Percentiles rank a stretch among this genome's conserved stretches.
Conservation (phyloP, 1,284 basidiomycete genomes). For the Jaminaea rosea region DNA sequence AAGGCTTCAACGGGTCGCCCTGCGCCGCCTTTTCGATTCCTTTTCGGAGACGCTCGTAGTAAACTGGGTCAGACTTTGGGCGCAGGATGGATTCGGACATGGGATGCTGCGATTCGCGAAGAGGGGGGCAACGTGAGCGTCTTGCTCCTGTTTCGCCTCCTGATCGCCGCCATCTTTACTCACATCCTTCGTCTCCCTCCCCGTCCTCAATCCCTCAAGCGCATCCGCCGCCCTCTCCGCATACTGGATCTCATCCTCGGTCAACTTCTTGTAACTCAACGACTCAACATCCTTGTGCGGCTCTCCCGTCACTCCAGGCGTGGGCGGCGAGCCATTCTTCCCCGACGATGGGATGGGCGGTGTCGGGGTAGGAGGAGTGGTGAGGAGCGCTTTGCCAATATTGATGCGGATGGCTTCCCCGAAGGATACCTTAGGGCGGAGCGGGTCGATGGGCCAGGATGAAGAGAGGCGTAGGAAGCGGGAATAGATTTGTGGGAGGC, state of each 20-base stretch:
- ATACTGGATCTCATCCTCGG: not conserved
- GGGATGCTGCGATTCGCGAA: not conserved
- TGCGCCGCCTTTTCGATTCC: not conserved
- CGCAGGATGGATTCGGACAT: not conserved
- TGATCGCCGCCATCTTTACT: not conserved
- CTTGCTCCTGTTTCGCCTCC: not conserved
- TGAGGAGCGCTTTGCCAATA: too few relatives aligned
- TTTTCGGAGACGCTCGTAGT: not conserved
- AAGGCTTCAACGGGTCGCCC: not conserved
- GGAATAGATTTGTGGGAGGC: not conserved
- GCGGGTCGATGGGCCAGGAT: not conserved
- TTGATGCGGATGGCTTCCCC: not conserved
- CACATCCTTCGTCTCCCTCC: not conserved
- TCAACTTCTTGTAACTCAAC: not conserved
- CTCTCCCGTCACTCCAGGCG: too few relatives aligned
- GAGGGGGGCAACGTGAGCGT: not conserved
- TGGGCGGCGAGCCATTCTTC: too few relatives aligned
- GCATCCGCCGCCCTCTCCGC: not conserved
- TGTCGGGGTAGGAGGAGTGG: too few relatives aligned
- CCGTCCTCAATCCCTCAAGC: not conserved
- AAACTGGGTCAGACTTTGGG: not conserved
- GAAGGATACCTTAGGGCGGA: not conserved
- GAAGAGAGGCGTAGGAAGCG: not conserved
- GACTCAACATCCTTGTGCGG: too few relatives aligned
- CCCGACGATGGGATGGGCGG: too few relatives aligned